Percentiles rank a stretch among this genome's conserved stretches.
phyloP scores from a whole-genome alignment of 441 rosid species.

The Viola pubescens region DNA sequence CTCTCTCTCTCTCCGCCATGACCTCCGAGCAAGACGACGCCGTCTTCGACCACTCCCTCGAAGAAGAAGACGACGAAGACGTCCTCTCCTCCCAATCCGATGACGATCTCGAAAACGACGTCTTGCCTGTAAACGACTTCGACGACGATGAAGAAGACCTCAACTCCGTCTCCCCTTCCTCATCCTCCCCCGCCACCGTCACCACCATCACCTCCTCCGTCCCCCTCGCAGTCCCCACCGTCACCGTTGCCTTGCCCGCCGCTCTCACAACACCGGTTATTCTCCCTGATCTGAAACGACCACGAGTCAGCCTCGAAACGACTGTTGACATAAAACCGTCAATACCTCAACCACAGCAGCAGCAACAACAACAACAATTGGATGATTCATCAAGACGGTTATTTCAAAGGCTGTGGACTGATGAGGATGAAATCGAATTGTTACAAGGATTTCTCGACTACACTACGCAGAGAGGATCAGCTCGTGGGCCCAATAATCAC shows the following conservation, averaged over 20 bases:
- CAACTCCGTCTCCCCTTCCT: conserved; percentile 38
- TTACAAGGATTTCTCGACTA: conserved; percentile 86
- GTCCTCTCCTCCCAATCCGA: conserved; percentile 30
- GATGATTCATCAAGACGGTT: conserved; percentile 64
- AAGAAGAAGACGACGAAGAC: conserved; percentile 36
- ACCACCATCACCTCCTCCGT: conserved; percentile 38
- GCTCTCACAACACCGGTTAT: conserved; percentile 2
- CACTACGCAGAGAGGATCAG: conserved; percentile 40
- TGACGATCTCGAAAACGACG: conserved; percentile 37
- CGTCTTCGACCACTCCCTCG: conserved; percentile 42
- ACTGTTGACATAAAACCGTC: conserved; percentile 2
- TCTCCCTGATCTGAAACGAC: conserved; percentile 43
- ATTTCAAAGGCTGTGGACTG: conserved; percentile 95
- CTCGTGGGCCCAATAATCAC: conserved; percentile 34
- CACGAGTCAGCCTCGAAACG: conserved; percentile 27
- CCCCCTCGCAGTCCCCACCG: conserved; percentile 44
- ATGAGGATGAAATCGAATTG: conserved; percentile 98
- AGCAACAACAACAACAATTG: no score
- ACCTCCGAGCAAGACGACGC: conserved; percentile 48
- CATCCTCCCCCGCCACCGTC: conserved; percentile 29
- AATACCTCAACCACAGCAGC: conserved; percentile 34
- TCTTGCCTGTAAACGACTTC: conserved; percentile 33
- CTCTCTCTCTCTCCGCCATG: conserved; percentile 17
- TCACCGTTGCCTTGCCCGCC: conserved; percentile 19
- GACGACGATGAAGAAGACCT: conserved; percentile 46